Conservation (phyloP, 352 stramenopile species). For the Globisporangium paddicum region DNA sequence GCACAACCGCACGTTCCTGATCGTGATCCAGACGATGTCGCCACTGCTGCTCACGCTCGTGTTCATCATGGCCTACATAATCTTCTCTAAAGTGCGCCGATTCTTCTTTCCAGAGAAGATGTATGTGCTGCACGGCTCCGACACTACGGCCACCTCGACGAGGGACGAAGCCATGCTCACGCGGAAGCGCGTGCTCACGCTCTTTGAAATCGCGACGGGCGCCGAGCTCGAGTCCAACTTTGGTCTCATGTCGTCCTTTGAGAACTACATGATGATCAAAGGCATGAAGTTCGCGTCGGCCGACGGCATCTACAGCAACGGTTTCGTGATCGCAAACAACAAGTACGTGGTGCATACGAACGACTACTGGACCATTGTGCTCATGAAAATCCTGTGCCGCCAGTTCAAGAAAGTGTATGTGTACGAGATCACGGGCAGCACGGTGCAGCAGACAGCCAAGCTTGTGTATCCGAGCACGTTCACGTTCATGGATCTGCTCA, state of each 20-base stretch:
- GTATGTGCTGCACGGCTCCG: neutral
- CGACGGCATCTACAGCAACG: slow-evolving; percentile 16
- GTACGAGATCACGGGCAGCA: slow-evolving; percentile 18
- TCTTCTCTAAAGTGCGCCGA: neutral
- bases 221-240: slow-evolving; percentile 13
- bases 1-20: neutral
- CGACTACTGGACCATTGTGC: slow-evolving; percentile 19
- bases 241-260: slow-evolving; percentile 2
- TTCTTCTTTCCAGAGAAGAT: neutral
- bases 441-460: slow-evolving; percentile 10
- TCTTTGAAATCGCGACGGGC: slow-evolving; percentile 26
- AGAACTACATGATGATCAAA: neutral
- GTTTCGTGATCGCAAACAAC: slow-evolving; percentile 27
- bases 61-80: neutral
- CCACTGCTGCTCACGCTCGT: neutral
- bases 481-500: neutral
- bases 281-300: neutral
- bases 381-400: slow-evolving; percentile 17
- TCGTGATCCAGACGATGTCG: neutral
- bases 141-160: neutral
- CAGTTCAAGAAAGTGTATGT: slow-evolving; percentile 20
- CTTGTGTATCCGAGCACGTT: slow-evolving; percentile 10
- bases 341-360: slow-evolving; percentile 18
- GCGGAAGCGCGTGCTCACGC: slow-evolving; percentile 17
- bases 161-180: neutral